Evolutionary conservation across 345 rosid genomes (phyloP).

Genomic region (Camelina hispida): DNA sequence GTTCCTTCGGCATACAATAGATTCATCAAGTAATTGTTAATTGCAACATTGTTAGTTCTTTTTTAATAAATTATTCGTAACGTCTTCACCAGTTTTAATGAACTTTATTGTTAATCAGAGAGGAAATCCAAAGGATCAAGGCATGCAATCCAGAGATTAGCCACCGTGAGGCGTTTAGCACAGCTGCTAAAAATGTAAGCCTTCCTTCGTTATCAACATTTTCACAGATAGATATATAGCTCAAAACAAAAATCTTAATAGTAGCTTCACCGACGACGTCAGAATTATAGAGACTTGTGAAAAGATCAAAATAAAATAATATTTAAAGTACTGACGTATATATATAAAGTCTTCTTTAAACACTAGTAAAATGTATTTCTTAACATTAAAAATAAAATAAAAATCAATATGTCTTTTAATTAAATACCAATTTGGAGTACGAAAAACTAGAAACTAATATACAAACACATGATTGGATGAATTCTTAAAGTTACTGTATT

Average conservation of each 20-base stretch:
- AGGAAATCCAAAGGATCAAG: constrained; percentile 97
- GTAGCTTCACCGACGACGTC: constrained; percentile 9
- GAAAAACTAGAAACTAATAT: background rate
- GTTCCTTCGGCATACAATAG: constrained; percentile 98
- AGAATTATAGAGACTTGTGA: constrained; percentile 16
- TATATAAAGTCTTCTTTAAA: constrained; percentile 3
- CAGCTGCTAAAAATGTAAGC: constrained; percentile 97
- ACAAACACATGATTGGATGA: background rate
- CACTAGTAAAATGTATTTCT: background rate
- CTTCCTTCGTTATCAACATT: constrained; percentile 1
- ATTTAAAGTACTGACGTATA: background rate
- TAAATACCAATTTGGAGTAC: background rate
- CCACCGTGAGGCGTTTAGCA: constrained; percentile 98
- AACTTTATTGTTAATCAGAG: constrained; percentile 52
- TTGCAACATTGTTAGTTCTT: background rate
- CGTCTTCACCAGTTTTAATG: background rate
- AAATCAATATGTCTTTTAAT: background rate
- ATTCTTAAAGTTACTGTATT: background rate
- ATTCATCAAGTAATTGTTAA: constrained; percentile 80
- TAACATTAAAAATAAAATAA: background rate
- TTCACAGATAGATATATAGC: background rate
- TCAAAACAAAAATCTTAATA: background rate
- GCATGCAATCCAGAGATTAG: constrained; percentile 92
- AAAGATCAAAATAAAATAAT: background rate
- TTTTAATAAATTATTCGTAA: background rate